Conservation (phyloP, 2,329 filamentous ascomycete genomes). For the Pseudovirgaria hyperparasitica region DNA sequence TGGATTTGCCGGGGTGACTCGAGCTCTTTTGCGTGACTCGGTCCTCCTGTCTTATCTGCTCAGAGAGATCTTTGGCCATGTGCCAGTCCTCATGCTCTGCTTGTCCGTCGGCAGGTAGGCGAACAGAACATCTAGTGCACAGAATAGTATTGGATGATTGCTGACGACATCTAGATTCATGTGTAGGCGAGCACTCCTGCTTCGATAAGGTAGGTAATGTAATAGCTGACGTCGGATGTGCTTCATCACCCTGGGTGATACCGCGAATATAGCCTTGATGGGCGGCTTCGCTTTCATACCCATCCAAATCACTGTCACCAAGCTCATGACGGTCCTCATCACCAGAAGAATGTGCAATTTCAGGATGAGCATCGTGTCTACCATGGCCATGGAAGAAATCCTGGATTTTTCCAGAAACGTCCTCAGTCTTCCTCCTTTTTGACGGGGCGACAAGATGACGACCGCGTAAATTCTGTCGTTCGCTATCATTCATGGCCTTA, state of each 20-base stretch:
- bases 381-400: conserved; percentile 16
- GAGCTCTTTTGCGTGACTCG: conserved; percentile 6
- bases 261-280: too few species aligned
- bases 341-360: too few species aligned
- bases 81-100: conserved; percentile 89
- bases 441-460: conserved; percentile 9
- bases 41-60: conserved; percentile 32
- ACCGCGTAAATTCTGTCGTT: conserved; percentile 1
- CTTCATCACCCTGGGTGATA: too few species aligned
- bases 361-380: not conserved
- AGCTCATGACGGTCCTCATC: too few species aligned
- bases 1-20: too few species aligned
- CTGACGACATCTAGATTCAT: too few species aligned
- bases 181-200: too few species aligned
- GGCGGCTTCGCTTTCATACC: too few species aligned
- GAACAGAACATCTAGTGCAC: conserved; percentile 54
- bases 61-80: conserved; percentile 75
- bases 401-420: conserved; percentile 23
- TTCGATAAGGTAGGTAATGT: too few species aligned
- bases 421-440: conserved; percentile 17
- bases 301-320: too few species aligned
- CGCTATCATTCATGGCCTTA: conserved; percentile 28
- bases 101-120: conserved; percentile 44
- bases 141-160: conserved; percentile 24
- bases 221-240: too few species aligned